These are phyloP conservation scores for Moesziomyces antarcticus DNA, from an alignment of 1,284 basidiomycete species.

Conservation along the genomic window DNA sequence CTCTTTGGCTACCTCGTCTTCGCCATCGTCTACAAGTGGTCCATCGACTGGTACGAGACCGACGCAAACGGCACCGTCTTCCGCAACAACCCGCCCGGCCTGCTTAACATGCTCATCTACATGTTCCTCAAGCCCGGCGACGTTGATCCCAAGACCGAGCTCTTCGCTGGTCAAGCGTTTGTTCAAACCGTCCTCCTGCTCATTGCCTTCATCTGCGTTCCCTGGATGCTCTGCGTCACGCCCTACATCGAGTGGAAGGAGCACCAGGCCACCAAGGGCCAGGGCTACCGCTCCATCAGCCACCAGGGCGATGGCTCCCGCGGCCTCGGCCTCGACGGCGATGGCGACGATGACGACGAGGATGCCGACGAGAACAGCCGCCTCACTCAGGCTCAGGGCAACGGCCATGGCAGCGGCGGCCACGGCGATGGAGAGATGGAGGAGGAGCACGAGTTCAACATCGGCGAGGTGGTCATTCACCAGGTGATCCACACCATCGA, in stretches of 20 bases:
- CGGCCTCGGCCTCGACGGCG: slow-evolving; percentile 47
- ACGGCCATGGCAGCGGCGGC: slow-evolving; percentile 84
- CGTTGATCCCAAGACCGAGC: slow-evolving; percentile 76
- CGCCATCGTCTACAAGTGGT: slow-evolving; percentile 98
- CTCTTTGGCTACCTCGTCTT: slow-evolving; percentile 97
- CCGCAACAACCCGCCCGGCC: slow-evolving; percentile 78
- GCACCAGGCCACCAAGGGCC: slow-evolving; percentile 82
- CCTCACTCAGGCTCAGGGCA: slow-evolving; percentile 62
- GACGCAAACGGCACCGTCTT: slow-evolving; percentile 71
- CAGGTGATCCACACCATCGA: slow-evolving; percentile 83
- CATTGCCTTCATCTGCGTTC: slow-evolving; percentile 87
- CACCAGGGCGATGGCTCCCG: slow-evolving; percentile 42
- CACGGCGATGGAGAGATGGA: slow-evolving; percentile 77
- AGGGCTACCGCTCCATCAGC: slow-evolving; percentile 79
- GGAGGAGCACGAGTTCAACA: slow-evolving; percentile 75
- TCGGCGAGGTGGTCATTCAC: slow-evolving; percentile 94
- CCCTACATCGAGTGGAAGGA: slow-evolving; percentile 95
- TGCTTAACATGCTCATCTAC: slow-evolving; percentile 72
- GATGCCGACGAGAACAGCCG: slow-evolving; percentile 70
- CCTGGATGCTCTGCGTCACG: slow-evolving; percentile 92
- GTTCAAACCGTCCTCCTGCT: slow-evolving; percentile 85
- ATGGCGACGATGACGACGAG: slow-evolving; percentile 56
- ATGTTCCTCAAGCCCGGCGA: slow-evolving; percentile 67
- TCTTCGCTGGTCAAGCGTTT: slow-evolving; percentile 88
- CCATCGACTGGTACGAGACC: slow-evolving; percentile 82